Evolutionary conservation across 73 alveolate species (phyloP).

Genomic region (Tetrahymena thermophila): DNA sequence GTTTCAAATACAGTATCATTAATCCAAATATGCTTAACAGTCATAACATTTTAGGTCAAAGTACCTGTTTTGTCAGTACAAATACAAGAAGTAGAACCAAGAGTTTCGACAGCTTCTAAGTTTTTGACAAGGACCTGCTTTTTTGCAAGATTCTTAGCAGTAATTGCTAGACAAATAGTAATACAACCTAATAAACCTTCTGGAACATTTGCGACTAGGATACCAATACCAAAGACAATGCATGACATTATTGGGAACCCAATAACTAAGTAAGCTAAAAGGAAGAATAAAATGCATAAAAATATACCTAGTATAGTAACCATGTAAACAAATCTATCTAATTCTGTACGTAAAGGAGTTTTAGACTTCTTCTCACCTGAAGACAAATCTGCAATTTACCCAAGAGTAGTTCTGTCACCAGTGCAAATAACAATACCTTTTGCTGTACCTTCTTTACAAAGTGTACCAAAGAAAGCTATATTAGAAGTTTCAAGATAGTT

Average conservation of each 20-base stretch:
- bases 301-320: constrained; percentile 84
- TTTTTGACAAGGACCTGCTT: constrained; percentile 85
- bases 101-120: constrained; percentile 91
- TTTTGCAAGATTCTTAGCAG: constrained; percentile 91
- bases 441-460: constrained; percentile 90
- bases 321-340: constrained; percentile 83
- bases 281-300: constrained; percentile 76
- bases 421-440: constrained; percentile 81
- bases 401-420: constrained; percentile 91
- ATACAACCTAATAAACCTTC: constrained; percentile 92
- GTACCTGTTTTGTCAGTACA: constrained; percentile 96
- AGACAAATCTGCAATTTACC: constrained; percentile 93
- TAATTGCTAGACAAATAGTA: constrained; percentile 85
- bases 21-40: constrained; percentile 76
- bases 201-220: constrained; percentile 95
- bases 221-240: constrained; percentile 86
- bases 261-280: constrained; percentile 68
- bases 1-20: constrained; percentile 76
- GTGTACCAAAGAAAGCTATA: constrained; percentile 84
- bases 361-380: constrained; percentile 74
- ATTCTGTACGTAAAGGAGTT: constrained; percentile 83
- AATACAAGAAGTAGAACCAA: constrained; percentile 91
- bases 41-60: constrained; percentile 72
- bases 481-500: constrained; percentile 84
- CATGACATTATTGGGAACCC: constrained; percentile 77